Percentiles rank a stretch among this genome's conserved stretches.
Conservation (phyloP, 768 basidiomycete species). For the Cytidiella melzeri region DNA sequence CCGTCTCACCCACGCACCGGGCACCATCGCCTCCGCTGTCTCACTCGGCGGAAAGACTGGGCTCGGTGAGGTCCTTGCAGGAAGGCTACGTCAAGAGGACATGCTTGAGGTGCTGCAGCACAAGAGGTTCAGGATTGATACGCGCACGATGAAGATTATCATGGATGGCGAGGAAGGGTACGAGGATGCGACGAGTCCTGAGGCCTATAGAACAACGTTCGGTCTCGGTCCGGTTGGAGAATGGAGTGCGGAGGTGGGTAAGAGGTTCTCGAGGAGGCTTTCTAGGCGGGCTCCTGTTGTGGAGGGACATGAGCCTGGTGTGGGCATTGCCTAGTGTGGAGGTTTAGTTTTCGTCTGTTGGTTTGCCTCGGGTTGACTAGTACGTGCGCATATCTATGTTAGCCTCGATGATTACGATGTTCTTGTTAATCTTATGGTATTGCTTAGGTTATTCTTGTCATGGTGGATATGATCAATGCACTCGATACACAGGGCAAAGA, state of each 20-base stretch:
- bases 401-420: too few relatives aligned
- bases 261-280: not conserved
- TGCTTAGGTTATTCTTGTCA: too few relatives aligned
- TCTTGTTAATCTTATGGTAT: too few relatives aligned
- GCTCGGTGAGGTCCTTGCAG: slow-evolving; percentile 26
- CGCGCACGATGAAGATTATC: slow-evolving; percentile 42
- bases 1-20: slow-evolving; percentile 38
- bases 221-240: not conserved
- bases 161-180: slow-evolving; percentile 50
- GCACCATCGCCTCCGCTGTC: slow-evolving; percentile 52
- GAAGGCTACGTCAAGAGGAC: slow-evolving; percentile 22
- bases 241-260: not conserved
- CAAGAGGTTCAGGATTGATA: slow-evolving; percentile 47
- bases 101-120: slow-evolving; percentile 36
- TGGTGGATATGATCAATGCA: too few relatives aligned
- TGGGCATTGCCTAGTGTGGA: too few relatives aligned
- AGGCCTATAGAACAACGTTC: not conserved
- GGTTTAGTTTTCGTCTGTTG: too few relatives aligned
- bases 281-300: too few relatives aligned
- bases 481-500: too few relatives aligned
- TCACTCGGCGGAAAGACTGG: slow-evolving; percentile 47
- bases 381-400: too few relatives aligned
- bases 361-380: too few relatives aligned
- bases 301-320: too few relatives aligned
- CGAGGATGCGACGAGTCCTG: slow-evolving; percentile 18